phyloP scores from a whole-genome alignment of 2,329 filamentous ascomycete species.

The Fusarium ambrosium region DNA sequence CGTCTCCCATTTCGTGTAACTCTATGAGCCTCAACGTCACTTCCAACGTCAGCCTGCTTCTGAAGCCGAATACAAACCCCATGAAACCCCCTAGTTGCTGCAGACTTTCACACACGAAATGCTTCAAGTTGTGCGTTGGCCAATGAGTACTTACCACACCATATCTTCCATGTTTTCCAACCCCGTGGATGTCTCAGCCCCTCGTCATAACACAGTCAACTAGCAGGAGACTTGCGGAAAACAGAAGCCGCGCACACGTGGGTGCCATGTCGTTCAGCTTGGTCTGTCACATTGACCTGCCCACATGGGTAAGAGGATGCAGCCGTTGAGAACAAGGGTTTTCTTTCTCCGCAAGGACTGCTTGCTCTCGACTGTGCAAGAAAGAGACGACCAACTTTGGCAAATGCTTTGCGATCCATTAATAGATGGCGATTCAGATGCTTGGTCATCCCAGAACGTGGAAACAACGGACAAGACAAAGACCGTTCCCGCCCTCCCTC shows the following conservation, averaged over 20 bases:
- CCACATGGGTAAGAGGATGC: slow-evolving; percentile 14
- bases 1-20: background rate
- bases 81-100: background rate
- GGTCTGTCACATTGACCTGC: slow-evolving; percentile 10
- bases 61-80: background rate
- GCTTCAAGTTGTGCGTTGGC: background rate
- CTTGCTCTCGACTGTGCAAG: slow-evolving; percentile 6
- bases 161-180: background rate
- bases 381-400: background rate
- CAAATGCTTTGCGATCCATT: background rate
- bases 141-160: background rate
- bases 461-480: slow-evolving; percentile 5
- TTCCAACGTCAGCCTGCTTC: background rate
- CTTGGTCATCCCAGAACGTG: background rate
- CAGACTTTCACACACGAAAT: background rate
- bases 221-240: background rate
- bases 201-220: slow-evolving; percentile 15
- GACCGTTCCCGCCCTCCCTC: background rate
- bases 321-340: slow-evolving; percentile 9
- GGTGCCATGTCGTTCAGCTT: slow-evolving; percentile 13
- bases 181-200: slow-evolving; percentile 16
- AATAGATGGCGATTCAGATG: background rate
- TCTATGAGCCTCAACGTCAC: background rate
- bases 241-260: slow-evolving; percentile 2
- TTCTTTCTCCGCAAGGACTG: background rate